phyloP scores from a whole-genome alignment of 805 yeast species.

The Monosporozyma solicola region DNA sequence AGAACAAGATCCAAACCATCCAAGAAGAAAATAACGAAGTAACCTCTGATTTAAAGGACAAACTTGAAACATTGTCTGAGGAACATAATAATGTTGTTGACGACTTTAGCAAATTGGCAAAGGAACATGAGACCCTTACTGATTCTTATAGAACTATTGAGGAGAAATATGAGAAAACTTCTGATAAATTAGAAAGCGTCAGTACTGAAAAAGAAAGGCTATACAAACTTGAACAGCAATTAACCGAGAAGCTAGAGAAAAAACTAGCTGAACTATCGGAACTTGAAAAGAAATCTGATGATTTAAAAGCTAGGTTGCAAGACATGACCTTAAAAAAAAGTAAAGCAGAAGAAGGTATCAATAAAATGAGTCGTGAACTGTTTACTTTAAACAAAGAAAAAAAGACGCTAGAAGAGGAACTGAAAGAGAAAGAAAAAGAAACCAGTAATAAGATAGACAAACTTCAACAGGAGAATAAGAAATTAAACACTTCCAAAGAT shows the following conservation, averaged over 20 bases:
- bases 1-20: constrained; percentile 23
- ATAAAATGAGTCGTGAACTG: constrained; percentile 81
- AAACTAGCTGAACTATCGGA: constrained; percentile 11
- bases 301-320: constrained; percentile 22
- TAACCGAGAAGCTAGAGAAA: constrained; percentile 30
- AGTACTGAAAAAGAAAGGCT: constrained; percentile 18
- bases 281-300: constrained; percentile 13
- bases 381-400: constrained; percentile 55
- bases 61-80: constrained; percentile 6
- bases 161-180: constrained; percentile 5
- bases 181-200: constrained; percentile 14
- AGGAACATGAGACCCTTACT: constrained; percentile 6
- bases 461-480: constrained; percentile 17
- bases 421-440: constrained; percentile 38
- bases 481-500: constrained; percentile 11
- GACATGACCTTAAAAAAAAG: constrained; percentile 34
- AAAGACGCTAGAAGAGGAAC: constrained; percentile 38
- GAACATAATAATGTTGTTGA: constrained; percentile 7
- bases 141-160: constrained; percentile 12
- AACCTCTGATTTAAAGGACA: constrained; percentile 15
- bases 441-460: constrained; percentile 29
- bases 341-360: constrained; percentile 77
- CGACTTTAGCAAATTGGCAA: constrained; percentile 3
- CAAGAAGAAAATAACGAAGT: constrained; percentile 23
- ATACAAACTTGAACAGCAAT: constrained; percentile 25